Percentiles rank a stretch among this genome's conserved stretches.
These are phyloP conservation scores for Madurella fahalii DNA, from an alignment of 2,329 filamentous ascomycete genomes.

Conservation along the genomic window DNA sequence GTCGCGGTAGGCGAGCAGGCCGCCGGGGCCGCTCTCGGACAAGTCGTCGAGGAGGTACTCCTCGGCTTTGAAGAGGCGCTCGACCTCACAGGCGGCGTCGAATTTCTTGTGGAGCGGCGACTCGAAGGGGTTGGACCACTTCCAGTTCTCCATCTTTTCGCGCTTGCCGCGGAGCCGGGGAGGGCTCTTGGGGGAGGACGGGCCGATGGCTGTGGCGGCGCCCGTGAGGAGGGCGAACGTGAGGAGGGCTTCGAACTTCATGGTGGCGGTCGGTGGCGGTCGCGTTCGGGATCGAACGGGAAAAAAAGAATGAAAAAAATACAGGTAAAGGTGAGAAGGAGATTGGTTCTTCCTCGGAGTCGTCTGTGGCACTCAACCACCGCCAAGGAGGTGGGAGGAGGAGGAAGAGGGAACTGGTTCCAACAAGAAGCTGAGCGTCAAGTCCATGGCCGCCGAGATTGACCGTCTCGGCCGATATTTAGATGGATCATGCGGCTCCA, in stretches of 20 bases:
- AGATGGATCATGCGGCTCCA: constrained; percentile 6
- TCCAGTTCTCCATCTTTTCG: constrained; percentile 37
- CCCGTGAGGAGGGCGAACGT: constrained; percentile 28
- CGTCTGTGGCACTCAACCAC: neutral
- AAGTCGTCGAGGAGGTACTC: constrained; percentile 45
- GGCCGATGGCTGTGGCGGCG: constrained; percentile 21
- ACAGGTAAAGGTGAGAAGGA: too few species aligned
- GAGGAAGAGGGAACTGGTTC: neutral
- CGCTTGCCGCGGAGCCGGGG: constrained; percentile 30
- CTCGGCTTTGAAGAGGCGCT: constrained; percentile 34
- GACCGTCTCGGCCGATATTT: constrained; percentile 14
- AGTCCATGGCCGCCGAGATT: neutral
- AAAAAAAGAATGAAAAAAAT: too few species aligned
- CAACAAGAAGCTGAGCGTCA: neutral
- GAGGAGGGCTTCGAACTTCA: constrained; percentile 24
- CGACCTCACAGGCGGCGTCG: constrained; percentile 33
- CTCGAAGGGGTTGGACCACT: constrained; percentile 40
- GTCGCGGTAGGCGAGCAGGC: constrained; percentile 37
- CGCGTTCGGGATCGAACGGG: neutral
- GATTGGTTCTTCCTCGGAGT: too few species aligned
- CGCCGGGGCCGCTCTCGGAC: constrained; percentile 34
- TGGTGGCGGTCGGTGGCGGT: constrained; percentile 2
- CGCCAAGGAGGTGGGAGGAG: neutral
- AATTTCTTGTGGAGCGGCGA: constrained; percentile 29
- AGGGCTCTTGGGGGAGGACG: constrained; percentile 21